Evolutionary conservation across 768 basidiomycete genomes (phyloP).

Genomic region (Suillus hirtellus): DNA sequence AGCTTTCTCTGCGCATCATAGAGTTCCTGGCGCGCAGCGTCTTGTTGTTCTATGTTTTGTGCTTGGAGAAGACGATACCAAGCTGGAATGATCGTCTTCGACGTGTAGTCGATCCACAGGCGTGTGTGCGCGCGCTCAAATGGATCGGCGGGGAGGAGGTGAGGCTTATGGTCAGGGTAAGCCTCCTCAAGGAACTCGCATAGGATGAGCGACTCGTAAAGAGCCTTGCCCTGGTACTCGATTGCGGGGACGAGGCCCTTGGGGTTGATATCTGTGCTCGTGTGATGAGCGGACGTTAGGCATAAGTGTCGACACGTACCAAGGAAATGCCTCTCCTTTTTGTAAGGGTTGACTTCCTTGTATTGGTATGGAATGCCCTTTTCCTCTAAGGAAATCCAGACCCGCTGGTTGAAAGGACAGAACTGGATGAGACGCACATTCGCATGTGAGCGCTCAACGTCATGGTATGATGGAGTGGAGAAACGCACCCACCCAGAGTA

Average conservation of each 20-base stretch:
- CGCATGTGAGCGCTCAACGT: not conserved
- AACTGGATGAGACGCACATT: constrained; percentile 33
- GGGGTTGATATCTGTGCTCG: constrained; percentile 53
- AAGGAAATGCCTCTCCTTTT: constrained; percentile 60
- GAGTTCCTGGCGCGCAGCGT: constrained; percentile 37
- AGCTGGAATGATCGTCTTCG: constrained; percentile 52
- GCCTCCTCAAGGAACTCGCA: constrained; percentile 70
- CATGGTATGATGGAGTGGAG: not conserved
- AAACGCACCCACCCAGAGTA: constrained; percentile 57
- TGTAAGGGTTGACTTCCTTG: constrained; percentile 69
- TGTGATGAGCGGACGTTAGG: not conserved
- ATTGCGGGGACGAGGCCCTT: constrained; percentile 68
- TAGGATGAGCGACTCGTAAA: constrained; percentile 66
- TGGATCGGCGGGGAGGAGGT: constrained; percentile 54
- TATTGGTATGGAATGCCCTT: constrained; percentile 67
- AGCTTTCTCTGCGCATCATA: constrained; percentile 39
- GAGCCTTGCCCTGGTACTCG: constrained; percentile 48
- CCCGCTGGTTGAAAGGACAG: constrained; percentile 60
- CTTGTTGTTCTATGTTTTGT: constrained; percentile 38
- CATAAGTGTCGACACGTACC: constrained; percentile 32
- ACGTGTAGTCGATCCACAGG: constrained; percentile 58
- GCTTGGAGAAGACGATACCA: constrained; percentile 49
- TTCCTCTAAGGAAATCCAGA: constrained; percentile 70
- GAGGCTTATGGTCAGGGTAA: constrained; percentile 41
- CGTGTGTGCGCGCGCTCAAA: constrained; percentile 50